Evolutionary conservation across 495 filamentous ascomycete species (phyloP).

Genomic region (Aspergillus indologenus): DNA sequence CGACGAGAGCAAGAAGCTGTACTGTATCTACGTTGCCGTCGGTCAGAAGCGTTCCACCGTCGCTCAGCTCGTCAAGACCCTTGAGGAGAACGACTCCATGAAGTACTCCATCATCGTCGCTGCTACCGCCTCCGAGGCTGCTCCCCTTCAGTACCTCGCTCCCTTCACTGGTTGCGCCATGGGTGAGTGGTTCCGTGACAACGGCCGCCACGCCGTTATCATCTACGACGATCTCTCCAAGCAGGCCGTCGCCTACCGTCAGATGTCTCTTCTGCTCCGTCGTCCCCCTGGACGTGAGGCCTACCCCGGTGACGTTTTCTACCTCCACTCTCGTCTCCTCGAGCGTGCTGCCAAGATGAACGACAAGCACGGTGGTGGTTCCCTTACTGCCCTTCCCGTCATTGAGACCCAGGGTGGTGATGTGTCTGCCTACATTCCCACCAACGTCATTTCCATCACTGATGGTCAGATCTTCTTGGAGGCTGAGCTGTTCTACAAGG

Average conservation of each 20-base stretch:
- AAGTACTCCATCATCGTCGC: slow-evolving; percentile 96
- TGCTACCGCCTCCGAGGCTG: slow-evolving; percentile 96
- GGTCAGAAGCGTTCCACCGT: slow-evolving; percentile 99
- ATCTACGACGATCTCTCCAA: slow-evolving; percentile 97
- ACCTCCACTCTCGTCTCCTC: slow-evolving; percentile 98
- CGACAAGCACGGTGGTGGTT: slow-evolving; percentile 93
- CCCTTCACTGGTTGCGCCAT: slow-evolving; percentile 86
- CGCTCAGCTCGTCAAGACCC: slow-evolving; percentile 97
- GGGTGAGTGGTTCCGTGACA: slow-evolving; percentile 88
- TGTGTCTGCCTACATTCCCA: slow-evolving; percentile 99
- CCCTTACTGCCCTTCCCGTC: slow-evolving; percentile 93
- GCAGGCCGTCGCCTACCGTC: slow-evolving; percentile 99
- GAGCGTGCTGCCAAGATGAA: slow-evolving; percentile 99
- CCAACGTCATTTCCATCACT: slow-evolving; percentile 99
- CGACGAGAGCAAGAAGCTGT: slow-evolving; percentile 96
- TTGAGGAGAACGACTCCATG: slow-evolving; percentile 99
- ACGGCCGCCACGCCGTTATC: slow-evolving; percentile 87
- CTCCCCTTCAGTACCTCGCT: slow-evolving; percentile 89
- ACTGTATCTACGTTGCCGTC: slow-evolving; percentile 98
- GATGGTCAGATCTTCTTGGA: slow-evolving; percentile 99
- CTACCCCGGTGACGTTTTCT: slow-evolving; percentile 99
- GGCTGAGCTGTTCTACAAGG: slow-evolving; percentile 99
- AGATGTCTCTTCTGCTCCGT: slow-evolving; percentile 99
- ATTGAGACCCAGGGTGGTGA: slow-evolving; percentile 99
- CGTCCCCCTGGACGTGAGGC: slow-evolving; percentile 99